These are phyloP conservation scores for Microsporum ferrugineum DNA, from an alignment of 2,329 filamentous ascomycete genomes.

Conservation along the genomic window DNA sequence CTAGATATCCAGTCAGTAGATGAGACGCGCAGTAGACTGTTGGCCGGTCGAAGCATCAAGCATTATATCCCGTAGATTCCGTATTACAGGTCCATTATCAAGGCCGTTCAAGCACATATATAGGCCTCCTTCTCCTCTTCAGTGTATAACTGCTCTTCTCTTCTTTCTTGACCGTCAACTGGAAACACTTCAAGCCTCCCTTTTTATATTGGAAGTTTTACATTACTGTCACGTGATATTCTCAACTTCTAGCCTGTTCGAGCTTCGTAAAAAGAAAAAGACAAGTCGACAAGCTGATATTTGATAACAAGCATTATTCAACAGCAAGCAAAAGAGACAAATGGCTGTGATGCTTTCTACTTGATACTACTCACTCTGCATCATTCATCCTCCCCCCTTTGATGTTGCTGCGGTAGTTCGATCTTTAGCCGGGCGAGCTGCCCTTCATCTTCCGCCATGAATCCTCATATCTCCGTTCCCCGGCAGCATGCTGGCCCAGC, in stretches of 20 bases:
- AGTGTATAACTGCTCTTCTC: not conserved
- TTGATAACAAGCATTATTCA: not conserved
- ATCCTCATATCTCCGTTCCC: slow-evolving; percentile 49
- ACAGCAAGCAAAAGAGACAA: not conserved
- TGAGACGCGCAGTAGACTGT: too few species aligned
- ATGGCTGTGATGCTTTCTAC: not conserved
- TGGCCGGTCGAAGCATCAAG: not conserved
- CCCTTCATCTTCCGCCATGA: slow-evolving; percentile 28
- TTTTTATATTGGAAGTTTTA: not conserved
- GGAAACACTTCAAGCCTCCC: not conserved
- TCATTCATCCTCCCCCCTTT: not conserved
- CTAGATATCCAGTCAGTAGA: too few species aligned
- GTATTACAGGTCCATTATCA: not conserved
- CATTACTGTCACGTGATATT: not conserved
- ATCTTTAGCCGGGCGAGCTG: slow-evolving; percentile 10
- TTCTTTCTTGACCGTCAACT: not conserved
- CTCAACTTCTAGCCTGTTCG: not conserved
- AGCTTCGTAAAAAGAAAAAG: not conserved
- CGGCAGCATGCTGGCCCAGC: slow-evolving; percentile 45
- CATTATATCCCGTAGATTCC: not conserved
- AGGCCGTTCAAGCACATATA: too few species aligned
- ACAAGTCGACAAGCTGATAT: not conserved
- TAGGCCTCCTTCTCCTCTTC: not conserved
- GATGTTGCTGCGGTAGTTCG: not conserved
- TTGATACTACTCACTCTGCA: not conserved